A percentile compares a stretch with the other conserved stretches of the same genome.
phyloP scores from a whole-genome alignment of 306 rosid species.

The Cucumis cinereus region DNA sequence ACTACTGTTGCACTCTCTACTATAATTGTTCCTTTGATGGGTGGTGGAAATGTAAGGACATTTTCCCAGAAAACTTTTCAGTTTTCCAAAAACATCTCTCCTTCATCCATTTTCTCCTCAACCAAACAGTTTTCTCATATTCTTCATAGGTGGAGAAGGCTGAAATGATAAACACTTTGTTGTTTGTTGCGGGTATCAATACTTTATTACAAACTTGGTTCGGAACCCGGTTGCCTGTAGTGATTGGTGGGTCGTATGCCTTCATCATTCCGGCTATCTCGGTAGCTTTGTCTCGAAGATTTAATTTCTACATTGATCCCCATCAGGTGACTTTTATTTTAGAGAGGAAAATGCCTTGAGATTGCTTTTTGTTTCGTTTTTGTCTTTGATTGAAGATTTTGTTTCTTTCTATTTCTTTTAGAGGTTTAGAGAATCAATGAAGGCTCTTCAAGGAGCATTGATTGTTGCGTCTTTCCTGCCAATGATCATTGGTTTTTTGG shows the following conservation, averaged over 20 bases:
- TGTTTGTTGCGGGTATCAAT: conserved; percentile 67
- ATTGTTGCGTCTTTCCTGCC: conserved; percentile 55
- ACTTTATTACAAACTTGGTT: conserved; percentile 59
- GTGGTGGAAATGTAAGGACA: conserved; percentile 78
- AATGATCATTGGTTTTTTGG: conserved; percentile 59
- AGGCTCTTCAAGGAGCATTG: conserved; percentile 67
- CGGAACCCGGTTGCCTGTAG: conserved; percentile 76
- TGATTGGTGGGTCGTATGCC: conserved; percentile 65
- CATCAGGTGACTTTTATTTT: conserved; percentile 28
- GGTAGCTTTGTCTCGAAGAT: conserved; percentile 38
- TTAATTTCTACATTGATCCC: conserved; percentile 31
- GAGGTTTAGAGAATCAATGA: conserved; percentile 64
- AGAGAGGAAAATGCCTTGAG: not conserved
- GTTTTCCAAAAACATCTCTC: not conserved
- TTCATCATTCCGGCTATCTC: conserved; percentile 50
- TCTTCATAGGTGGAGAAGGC: conserved; percentile 64
- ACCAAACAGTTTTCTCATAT: not conserved
- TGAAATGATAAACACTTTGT: conserved; percentile 58
- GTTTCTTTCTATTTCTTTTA: conserved; percentile 7
- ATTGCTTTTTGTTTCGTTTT: conserved; percentile 13
- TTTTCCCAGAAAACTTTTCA: not conserved
- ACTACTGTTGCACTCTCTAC: conserved; percentile 52
- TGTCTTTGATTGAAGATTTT: not conserved
- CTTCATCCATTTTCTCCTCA: not conserved
- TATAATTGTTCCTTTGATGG: conserved; percentile 57